Evolutionary conservation across 805 yeast genomes (phyloP), one percentile per base, ranked within the genome.

Genomic region (Nakazawaea ambrosiae): DNA sequence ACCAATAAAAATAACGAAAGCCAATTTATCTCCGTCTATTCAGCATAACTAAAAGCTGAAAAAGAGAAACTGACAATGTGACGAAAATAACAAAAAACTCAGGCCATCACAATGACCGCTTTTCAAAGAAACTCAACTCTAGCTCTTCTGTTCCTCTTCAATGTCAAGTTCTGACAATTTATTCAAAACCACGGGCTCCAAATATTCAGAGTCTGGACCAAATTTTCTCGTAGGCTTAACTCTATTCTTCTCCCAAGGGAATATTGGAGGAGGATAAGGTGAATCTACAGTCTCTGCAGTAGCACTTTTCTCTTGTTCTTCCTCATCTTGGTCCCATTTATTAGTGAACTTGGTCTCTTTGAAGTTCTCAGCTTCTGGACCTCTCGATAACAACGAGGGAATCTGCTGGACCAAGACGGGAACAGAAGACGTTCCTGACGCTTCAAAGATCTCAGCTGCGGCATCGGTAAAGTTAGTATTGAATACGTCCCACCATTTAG

Each of bases 291-390:
- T 15, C 26, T 19, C 29, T 10, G 26, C 36, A 15, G 20, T 25
- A 7, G 12, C 17, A n/a, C n/a, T n/a, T n/a, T n/a, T n/a, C n/a
- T n/a, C n/a, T n/a, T n/a, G n/a, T 17, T 32, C 28, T 14, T 32
- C 30, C 24, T 27, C 37, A 9, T 37, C 34, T 15, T 34, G 20
- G 20, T 50, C 53, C 56, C 56, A 49, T 25, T 36, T 23, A 39
- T 51, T 53, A 5, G 38, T 27, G 3, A 33, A 20, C 27, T 41
- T 46, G 7, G 47, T 22, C 30, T 58, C 65, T 2, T 46, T 41
- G 31, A 60, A 41, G 37, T 47, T 56, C 49, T 51, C 51, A 4
- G 57, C 63, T 42, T 60, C 63, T 25, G 64, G 64, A n/a, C 46
- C 39, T 10, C 39, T 39, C 5, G 48, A 34, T 12, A 31, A 14